phyloP scores from a whole-genome alignment of 345 rosid genomes.

The Hibiscus tridactylites region DNA sequence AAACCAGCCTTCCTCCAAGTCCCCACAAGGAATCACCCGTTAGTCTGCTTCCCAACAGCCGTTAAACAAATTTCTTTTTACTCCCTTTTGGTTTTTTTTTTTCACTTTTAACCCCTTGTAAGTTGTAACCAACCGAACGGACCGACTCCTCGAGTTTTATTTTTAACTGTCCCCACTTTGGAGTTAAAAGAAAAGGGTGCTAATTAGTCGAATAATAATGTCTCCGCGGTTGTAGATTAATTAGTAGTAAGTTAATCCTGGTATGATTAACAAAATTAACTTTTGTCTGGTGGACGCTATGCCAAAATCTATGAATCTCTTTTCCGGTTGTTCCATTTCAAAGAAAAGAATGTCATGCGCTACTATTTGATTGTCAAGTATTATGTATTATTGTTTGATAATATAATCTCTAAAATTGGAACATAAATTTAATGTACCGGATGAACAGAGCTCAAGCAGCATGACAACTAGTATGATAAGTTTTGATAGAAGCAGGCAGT shows the following conservation, averaged over 20 bases:
- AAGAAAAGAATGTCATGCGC: not conserved
- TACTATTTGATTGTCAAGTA: not conserved
- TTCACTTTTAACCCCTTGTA: not conserved
- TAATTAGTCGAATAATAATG: not conserved
- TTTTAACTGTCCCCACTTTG: not conserved
- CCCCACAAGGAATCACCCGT: conserved; percentile 77
- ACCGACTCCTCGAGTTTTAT: not conserved
- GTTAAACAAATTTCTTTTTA: conserved; percentile 18
- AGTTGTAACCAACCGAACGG: not conserved
- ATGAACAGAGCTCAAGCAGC: not conserved
- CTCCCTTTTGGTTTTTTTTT: not conserved
- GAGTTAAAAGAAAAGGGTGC: not conserved
- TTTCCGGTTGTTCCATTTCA: not conserved
- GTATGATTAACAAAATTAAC: not conserved
- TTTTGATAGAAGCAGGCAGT: no score
- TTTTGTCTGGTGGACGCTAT: not conserved
- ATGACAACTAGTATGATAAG: no score
- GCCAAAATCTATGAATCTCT: not conserved
- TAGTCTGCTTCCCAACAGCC: conserved; percentile 53
- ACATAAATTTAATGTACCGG: no score
- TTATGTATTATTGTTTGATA: not conserved
- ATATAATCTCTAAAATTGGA: no score
- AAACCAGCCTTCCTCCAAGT: conserved; percentile 72
- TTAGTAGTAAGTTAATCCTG: not conserved
- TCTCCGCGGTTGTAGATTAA: not conserved